These are phyloP conservation scores for Saccharomycopsis babjevae DNA, from an alignment of 805 yeast species.

Conservation along the genomic window DNA sequence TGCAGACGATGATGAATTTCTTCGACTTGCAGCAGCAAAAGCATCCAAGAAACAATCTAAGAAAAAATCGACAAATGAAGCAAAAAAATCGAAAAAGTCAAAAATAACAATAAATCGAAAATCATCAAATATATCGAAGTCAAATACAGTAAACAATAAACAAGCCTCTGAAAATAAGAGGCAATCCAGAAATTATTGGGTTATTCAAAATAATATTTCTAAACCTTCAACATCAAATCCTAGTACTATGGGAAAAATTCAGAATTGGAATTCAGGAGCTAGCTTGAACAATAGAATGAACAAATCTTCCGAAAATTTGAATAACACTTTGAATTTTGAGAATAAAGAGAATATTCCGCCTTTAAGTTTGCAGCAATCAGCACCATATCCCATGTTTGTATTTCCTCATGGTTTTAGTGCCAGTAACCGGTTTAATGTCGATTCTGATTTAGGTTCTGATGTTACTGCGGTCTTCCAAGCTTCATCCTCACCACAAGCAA, in stretches of 20 bases:
- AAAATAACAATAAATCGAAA: not conserved
- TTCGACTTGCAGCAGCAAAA: not conserved
- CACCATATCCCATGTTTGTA: not conserved
- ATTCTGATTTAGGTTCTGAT: conserved; percentile 5
- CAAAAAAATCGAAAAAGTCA: not conserved
- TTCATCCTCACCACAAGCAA: not conserved
- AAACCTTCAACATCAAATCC: not conserved
- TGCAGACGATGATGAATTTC: not conserved
- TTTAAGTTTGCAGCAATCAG: not conserved
- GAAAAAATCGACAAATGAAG: not conserved
- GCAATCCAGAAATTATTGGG: conserved; percentile 8
- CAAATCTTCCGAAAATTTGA: not conserved
- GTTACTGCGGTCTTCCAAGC: conserved; percentile 1
- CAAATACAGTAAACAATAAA: not conserved
- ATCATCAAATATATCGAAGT: not conserved
- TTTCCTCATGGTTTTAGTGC: not conserved
- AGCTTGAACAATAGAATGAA: not conserved
- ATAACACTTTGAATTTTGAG: not conserved
- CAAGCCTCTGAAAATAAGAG: not conserved
- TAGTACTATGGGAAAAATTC: not conserved
- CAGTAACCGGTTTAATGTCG: not conserved
- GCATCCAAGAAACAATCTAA: not conserved
- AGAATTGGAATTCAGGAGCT: not conserved
- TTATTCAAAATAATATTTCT: conserved; percentile 3
- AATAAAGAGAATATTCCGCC: conserved; percentile 11